Evolutionary conservation across 2,329 filamentous ascomycete species (phyloP), one percentile per base, ranked within the genome.

Genomic region (Colletotrichum trifolii): DNA sequence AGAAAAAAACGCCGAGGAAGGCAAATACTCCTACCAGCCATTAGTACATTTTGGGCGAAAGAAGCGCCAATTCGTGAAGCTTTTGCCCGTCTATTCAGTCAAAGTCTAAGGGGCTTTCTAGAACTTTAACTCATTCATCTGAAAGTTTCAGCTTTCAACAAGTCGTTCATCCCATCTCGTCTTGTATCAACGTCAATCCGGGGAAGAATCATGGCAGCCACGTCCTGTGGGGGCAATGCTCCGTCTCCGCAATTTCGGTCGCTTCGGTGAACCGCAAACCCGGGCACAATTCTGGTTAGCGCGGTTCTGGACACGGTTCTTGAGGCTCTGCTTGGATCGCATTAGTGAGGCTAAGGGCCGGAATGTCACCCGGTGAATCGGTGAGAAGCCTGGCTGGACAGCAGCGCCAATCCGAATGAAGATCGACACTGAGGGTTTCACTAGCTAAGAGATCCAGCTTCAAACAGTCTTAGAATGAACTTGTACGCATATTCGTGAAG

Each of bases 1-100:
- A 91, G 81, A 92, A 89, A 78, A 92, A 90, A 76, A 87, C 89
- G 71, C 89, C 89, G 67, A 91, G 90, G 35, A 88, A 87, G 66
- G 89, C 89, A 68, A 91, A 91, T 68, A 87, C 88, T 76, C 89
- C 91, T 74, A 91, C 85, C 54, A 90, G 68, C 70, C 84, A 84
- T 75, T 86, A 71, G 43, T 36, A 62, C n/a, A 52, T 17, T 50
- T 62, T 57, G 13, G 59, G 59, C 1, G 59, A 62, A 46, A 57
- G 59, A 46, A 62, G 59, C 45, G 45, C 59, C 59, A 57, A 45
- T 50, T 49, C 39, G 33, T 9, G 33, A 45, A 7, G 7, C 39
- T 34, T 5, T 25, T 25, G 25, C 25, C 25, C 4, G 25, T 25
- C 25, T 25, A 25, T 25, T 25, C 25, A 5, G 25, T 25, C 25